phyloP scores from a whole-genome alignment of 768 basidiomycete species.

The Leccinum incarnatum region DNA sequence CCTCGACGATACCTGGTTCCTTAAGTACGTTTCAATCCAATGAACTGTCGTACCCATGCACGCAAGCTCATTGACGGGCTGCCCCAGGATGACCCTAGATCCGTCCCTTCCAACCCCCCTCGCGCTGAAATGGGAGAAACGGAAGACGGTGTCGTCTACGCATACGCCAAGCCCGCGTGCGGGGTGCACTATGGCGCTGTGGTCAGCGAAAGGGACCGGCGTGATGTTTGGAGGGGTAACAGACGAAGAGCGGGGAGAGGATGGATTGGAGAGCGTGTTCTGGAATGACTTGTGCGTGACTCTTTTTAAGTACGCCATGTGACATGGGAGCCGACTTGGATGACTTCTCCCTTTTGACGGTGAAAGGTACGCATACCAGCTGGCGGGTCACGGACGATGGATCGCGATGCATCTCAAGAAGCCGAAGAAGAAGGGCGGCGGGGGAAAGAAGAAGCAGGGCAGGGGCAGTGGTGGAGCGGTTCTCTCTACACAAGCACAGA shows the following conservation, averaged over 20 bases:
- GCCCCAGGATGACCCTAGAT: constrained; percentile 35
- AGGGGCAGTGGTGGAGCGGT: neutral
- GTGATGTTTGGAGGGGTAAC: constrained; percentile 86
- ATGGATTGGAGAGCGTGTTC: constrained; percentile 79
- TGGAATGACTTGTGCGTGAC: constrained; percentile 69
- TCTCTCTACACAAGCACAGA: neutral
- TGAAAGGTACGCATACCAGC: constrained; percentile 75
- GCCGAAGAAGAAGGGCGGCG: constrained; percentile 52
- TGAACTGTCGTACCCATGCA: neutral
- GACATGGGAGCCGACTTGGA: neutral
- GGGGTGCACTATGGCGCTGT: constrained; percentile 86
- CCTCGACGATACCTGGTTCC: constrained; percentile 87
- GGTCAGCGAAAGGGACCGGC: constrained; percentile 65
- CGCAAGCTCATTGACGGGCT: neutral
- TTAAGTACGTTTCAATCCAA: constrained; percentile 48
- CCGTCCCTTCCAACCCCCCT: constrained; percentile 31
- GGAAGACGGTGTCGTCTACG: constrained; percentile 63
- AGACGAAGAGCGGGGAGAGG: constrained; percentile 64
- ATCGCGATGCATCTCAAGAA: constrained; percentile 65
- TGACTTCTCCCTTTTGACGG: neutral
- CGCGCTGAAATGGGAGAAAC: constrained; percentile 79
- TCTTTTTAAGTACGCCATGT: neutral
- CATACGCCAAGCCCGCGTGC: constrained; percentile 64
- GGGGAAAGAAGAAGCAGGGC: constrained; percentile 40
- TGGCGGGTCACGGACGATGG: constrained; percentile 75